Percentiles rank a stretch among this genome's conserved stretches.
Conservation (phyloP, 2,329 filamentous ascomycete species). For the Aureobasidium vineae region DNA sequence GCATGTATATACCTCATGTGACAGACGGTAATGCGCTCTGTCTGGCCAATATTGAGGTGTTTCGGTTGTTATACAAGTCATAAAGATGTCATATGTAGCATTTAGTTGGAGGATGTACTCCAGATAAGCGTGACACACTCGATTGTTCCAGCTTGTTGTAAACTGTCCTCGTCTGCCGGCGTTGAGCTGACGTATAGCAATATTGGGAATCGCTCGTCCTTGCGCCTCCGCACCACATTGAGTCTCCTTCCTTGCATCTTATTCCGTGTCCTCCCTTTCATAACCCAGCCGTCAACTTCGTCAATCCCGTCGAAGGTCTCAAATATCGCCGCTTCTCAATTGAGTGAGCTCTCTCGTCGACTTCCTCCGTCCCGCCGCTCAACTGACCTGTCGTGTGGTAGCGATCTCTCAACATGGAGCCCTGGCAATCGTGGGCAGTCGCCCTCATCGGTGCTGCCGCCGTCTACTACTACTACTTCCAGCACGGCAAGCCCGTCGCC, state of each 20-base stretch:
- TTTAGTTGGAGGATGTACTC: background rate
- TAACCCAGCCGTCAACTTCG: slow-evolving; percentile 9
- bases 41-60: background rate
- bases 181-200: slow-evolving; percentile 13
- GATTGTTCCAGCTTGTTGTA: slow-evolving; percentile 6
- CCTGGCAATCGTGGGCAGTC: slow-evolving; percentile 35
- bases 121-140: background rate
- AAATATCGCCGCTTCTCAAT: background rate
- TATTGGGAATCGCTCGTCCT: slow-evolving; percentile 6
- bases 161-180: slow-evolving; percentile 19
- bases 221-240: slow-evolving; percentile 20
- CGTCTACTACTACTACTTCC: slow-evolving; percentile 34
- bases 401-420: slow-evolving; percentile 31
- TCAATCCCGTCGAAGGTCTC: background rate
- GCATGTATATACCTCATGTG: slow-evolving; percentile 20
- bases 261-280: slow-evolving; percentile 13
- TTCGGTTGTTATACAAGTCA: background rate
- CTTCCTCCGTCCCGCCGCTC: background rate
- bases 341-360: background rate
- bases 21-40: background rate
- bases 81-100: background rate
- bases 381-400: slow-evolving; percentile 1
- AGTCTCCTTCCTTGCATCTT: slow-evolving; percentile 23
- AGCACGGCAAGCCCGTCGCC: slow-evolving; percentile 29
- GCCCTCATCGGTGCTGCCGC: slow-evolving; percentile 31